Evolutionary conservation across 2,329 filamentous ascomycete species (phyloP), one percentile per base, ranked within the genome.

Genomic region (Neonectria neomacrospora): DNA sequence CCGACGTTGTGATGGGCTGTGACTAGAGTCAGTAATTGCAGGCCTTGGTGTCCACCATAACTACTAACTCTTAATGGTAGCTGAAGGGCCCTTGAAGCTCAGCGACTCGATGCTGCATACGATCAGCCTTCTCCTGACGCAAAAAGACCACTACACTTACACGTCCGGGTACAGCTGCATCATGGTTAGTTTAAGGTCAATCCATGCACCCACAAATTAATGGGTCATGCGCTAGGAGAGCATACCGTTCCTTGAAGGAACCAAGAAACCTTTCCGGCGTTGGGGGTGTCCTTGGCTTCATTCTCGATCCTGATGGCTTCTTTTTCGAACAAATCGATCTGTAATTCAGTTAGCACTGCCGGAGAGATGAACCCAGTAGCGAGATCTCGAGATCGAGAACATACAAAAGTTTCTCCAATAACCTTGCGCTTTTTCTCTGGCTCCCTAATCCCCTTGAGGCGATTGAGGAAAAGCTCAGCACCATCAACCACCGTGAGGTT

Each of bases 361-460:
- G 4, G 7, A 26, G 23, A 5, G 23, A 26, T 26, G 7, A 26
- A 7, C 4, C 11, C 12, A 11, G 10, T n/a, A 4, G 30, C 30
- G 10, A 32, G 30, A 14, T 32, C 4, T 32, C 30, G 30, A 10
- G 11, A 32, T 11, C 4, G 11, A 12, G 30, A 32, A 32, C 30
- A 12, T 16, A 34, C 72, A 85, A 44, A 58, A 8, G 87, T 92
- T 66, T 85, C 87, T 59, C 94, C 94, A 65, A 97, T 97, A 72
- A 97, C 90, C 81, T 97, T 97, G 58, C 94, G 86, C 85, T 97
- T 97, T 75, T 87, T 87, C 80, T 98, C 94, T 0, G 95, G 94
- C 30, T 89, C 93, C 0, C 81, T 82, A 26, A 97, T 87, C 18
- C 93, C 95, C 68, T 88, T 86, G 1, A 98, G 88, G 23, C 89